Percentiles rank a stretch among this genome's conserved stretches.
These are phyloP conservation scores for Eimeria necatrix DNA, from an alignment of 169 alveolate species.

Conservation along the genomic window DNA sequence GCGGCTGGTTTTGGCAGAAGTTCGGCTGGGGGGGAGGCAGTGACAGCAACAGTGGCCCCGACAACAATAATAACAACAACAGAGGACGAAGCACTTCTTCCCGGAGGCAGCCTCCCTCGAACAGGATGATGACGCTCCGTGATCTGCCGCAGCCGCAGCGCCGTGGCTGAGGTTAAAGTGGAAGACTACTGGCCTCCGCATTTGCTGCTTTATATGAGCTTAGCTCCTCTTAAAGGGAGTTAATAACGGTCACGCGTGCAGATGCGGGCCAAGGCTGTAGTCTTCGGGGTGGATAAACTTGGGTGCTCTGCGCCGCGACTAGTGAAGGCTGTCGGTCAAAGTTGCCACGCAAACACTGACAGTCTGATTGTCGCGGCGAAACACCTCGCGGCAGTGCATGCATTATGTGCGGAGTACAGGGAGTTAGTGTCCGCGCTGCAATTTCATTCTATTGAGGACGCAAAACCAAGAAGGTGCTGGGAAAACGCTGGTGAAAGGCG, in stretches of 20 bases:
- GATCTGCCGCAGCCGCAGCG: conserved; percentile 62
- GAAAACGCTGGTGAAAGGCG: too few relatives aligned
- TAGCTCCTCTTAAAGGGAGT: too few relatives aligned
- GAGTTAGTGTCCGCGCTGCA: too few relatives aligned
- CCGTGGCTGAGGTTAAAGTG: conserved; percentile 52
- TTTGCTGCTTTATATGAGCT: background rate
- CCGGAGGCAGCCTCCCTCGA: conserved; percentile 33
- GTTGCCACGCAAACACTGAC: conserved; percentile 36
- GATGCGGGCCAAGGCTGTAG: background rate
- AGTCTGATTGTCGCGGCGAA: conserved; percentile 31
- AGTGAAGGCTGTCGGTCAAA: conserved; percentile 54
- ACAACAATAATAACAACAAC: background rate
- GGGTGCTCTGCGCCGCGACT: conserved; percentile 56
- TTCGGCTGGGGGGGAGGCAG: conserved; percentile 51
- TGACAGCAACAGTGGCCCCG: background rate
- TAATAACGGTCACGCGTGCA: too few relatives aligned
- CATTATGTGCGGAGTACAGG: too few relatives aligned
- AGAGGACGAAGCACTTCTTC: conserved; percentile 47
- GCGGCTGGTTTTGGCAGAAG: conserved; percentile 63
- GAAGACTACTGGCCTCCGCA: background rate
- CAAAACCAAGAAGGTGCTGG: too few relatives aligned
- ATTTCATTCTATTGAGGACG: too few relatives aligned
- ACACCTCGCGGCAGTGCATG: background rate
- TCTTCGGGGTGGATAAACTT: background rate
- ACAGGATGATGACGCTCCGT: conserved; percentile 70